Evolutionary conservation across 2,329 filamentous ascomycete genomes (phyloP), one percentile per base, ranked within the genome.

Genomic region (Diaporthe vaccinii): DNA sequence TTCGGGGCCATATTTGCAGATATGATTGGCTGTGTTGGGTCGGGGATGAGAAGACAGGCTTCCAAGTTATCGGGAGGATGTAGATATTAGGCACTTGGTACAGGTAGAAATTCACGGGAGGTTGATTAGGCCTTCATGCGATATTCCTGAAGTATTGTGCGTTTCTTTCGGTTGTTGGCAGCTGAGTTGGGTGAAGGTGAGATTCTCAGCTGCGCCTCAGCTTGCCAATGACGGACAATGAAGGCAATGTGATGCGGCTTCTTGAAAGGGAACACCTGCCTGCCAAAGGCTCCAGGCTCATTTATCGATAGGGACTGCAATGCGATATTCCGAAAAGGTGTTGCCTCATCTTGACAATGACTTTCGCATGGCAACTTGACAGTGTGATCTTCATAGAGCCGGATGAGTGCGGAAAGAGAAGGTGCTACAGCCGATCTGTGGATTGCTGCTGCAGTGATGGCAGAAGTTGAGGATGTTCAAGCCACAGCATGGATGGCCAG

Each of bases 261-360:
- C 49, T 69, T 69, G 34, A 41, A 55, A 69, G 51, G 34, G 49
- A 53, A 10, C 28, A 15, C 15, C 65, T 55, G 65, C 46, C 65
- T 31, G n/a, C 49, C 65, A n/a, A 55, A 55, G 59, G 17, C 17
- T 36, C 20, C 8, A 8, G n/a, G 46, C 49, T 69, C 49, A 55
- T 4, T 55, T 69, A 69, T 69, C 65, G 49, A 69, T 69, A 69
- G 34, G 36, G n/a, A 20, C 31, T 41, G 34, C 49, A 41, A 53
- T 39, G 22, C 9, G 34, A 34, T 55, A 10, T 20, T 20, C 15
- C 15, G 25, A 3, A 41, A 41, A 69, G 65, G 36, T 31, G 65
- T 34, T 55, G 65, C n/a, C 31, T 28, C 65, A 69, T 69, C 25
- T 68, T 69, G 65, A 55, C n/a, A 69, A 28, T 55, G 22, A 8